Conservation (phyloP, 2,329 filamentous ascomycete species). For the Peltaster fructicola region DNA sequence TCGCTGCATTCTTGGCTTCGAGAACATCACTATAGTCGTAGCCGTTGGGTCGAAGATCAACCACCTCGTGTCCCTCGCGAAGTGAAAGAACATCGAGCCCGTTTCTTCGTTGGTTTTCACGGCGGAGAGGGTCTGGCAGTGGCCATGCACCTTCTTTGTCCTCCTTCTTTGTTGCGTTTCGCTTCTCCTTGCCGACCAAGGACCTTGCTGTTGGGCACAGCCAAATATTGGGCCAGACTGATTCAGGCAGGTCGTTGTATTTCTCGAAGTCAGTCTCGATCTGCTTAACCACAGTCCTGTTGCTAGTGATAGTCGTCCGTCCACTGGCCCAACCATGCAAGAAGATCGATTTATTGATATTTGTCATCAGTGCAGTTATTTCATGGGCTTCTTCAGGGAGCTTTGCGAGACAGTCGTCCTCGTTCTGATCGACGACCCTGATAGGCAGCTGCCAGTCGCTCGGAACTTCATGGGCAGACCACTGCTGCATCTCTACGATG, state of each 20-base stretch:
- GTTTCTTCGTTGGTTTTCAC: slow-evolving; percentile 15
- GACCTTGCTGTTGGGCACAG: slow-evolving; percentile 46
- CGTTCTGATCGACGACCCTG: slow-evolving; percentile 31
- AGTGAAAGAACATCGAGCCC: slow-evolving; percentile 14
- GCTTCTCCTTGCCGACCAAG: slow-evolving; percentile 48
- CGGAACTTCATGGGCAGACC: slow-evolving; percentile 39
- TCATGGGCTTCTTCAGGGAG: slow-evolving; percentile 29
- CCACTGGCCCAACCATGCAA: slow-evolving; percentile 49
- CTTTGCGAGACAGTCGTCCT: slow-evolving; percentile 18
- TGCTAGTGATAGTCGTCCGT: slow-evolving; percentile 53
- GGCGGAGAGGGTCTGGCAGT: slow-evolving; percentile 14
- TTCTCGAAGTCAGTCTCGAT: slow-evolving; percentile 43
- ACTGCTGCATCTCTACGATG: slow-evolving; percentile 17
- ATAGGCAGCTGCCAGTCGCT: slow-evolving; percentile 43
- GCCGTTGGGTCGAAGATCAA: slow-evolving; percentile 14
- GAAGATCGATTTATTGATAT: slow-evolving; percentile 55
- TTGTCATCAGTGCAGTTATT: slow-evolving; percentile 33
- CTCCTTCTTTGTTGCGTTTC: slow-evolving; percentile 12
- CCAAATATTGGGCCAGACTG: slow-evolving; percentile 43
- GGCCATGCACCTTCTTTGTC: slow-evolving; percentile 8
- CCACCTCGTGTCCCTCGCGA: slow-evolving; percentile 11
- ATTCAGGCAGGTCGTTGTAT: slow-evolving; percentile 31
- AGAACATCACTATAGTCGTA: slow-evolving; percentile 14
- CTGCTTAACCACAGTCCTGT: slow-evolving; percentile 47
- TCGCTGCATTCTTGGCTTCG: slow-evolving; percentile 11